Percentiles rank a stretch among this genome's conserved stretches.
Conservation (phyloP, 805 yeast species). For the Citeromyces nyonsensis region DNA sequence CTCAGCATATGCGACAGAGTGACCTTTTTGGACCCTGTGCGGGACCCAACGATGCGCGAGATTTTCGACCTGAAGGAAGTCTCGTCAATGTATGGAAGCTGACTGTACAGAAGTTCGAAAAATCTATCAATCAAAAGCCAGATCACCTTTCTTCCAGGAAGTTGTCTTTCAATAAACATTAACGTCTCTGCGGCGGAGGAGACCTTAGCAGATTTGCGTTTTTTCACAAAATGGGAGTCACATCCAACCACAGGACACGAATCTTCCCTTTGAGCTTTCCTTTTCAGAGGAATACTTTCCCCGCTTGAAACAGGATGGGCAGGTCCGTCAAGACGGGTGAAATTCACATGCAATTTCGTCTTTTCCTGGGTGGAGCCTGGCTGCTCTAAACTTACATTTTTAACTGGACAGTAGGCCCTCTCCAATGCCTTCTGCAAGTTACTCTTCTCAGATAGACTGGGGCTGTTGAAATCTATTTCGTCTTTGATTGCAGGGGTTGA, state of each 20-base stretch:
- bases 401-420: too few relatives aligned
- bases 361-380: too few relatives aligned
- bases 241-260: conserved; percentile 8
- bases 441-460: too few relatives aligned
- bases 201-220: conserved; percentile 8
- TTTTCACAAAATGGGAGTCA: conserved; percentile 2
- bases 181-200: conserved; percentile 22
- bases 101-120: conserved; percentile 44
- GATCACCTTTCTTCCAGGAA: conserved; percentile 40
- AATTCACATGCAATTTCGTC: too few relatives aligned
- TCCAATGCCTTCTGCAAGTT: too few relatives aligned
- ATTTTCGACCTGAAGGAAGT: conserved; percentile 26
- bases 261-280: neutral
- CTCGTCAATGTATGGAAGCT: conserved; percentile 56
- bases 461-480: neutral
- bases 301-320: too few relatives aligned
- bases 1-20: conserved; percentile 13
- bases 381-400: too few relatives aligned
- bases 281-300: neutral
- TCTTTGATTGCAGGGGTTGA: conserved; percentile 8
- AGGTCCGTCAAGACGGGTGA: too few relatives aligned
- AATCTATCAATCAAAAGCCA: conserved; percentile 44
- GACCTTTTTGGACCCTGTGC: conserved; percentile 14
- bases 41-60: conserved; percentile 25
- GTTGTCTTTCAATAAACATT: conserved; percentile 21